Conservation (phyloP, 805 yeast species). For the Ogataea ramenticola region DNA sequence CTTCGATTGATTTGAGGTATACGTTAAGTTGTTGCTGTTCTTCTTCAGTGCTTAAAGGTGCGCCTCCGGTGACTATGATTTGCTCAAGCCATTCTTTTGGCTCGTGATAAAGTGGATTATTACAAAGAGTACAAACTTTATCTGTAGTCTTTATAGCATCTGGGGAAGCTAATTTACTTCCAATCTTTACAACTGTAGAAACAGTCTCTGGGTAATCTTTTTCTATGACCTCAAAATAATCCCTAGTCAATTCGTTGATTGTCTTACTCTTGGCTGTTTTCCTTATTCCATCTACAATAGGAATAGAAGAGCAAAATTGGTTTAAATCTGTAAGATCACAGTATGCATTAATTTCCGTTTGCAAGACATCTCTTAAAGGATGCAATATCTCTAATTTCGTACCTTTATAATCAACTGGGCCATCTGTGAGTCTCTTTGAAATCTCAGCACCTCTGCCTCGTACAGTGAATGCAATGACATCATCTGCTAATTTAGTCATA, state of each 20-base stretch:
- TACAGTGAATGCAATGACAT: constrained; percentile 70
- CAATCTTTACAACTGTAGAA: constrained; percentile 88
- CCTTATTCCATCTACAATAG: constrained; percentile 17
- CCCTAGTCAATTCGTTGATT: constrained; percentile 67
- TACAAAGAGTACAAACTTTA: constrained; percentile 50
- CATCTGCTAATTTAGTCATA: constrained; percentile 79
- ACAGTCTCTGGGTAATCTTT: constrained; percentile 81
- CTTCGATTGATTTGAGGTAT: constrained; percentile 9
- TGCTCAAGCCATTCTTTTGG: constrained; percentile 61
- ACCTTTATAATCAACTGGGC: constrained; percentile 23
- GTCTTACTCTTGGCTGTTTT: constrained; percentile 65
- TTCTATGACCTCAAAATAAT: constrained; percentile 68
- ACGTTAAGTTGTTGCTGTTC: constrained; percentile 29
- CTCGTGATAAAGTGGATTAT: constrained; percentile 41
- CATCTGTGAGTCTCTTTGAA: constrained; percentile 43
- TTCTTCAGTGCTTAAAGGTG: constrained; percentile 35
- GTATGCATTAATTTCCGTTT: constrained; percentile 59
- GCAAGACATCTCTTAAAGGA: constrained; percentile 73
- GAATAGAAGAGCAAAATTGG: constrained; percentile 17
- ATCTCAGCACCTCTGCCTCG: constrained; percentile 80
- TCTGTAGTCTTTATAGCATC: constrained; percentile 5
- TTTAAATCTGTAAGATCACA: constrained; percentile 33
- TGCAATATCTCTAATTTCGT: constrained; percentile 40
- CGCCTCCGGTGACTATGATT: constrained; percentile 56
- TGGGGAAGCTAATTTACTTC: constrained; percentile 62